Percentiles rank a stretch among this genome's conserved stretches.
These are phyloP conservation scores for Botrytis cinerea DNA, from an alignment of 2,329 filamentous ascomycete species.

Conservation along the genomic window DNA sequence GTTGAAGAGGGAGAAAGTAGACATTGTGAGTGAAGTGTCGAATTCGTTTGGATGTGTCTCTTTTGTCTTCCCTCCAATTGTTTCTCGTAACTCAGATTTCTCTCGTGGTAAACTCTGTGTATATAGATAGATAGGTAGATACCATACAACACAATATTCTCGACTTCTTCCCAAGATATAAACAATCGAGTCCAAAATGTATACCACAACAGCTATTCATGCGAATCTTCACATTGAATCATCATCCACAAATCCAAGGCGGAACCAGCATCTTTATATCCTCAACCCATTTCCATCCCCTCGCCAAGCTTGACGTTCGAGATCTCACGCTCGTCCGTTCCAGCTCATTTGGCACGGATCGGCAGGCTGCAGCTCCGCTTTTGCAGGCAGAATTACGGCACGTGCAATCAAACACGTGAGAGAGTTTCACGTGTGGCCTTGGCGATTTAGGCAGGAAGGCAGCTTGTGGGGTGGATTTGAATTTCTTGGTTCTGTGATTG, in stretches of 20 bases:
- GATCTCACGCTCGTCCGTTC: background rate
- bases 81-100: rapidly evolving
- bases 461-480: background rate
- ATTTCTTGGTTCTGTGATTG: background rate
- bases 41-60: background rate
- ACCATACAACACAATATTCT: rapidly evolving
- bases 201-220: no score
- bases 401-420: background rate
- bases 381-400: background rate
- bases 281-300: background rate
- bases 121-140: background rate
- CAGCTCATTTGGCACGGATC: background rate
- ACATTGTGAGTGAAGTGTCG: background rate
- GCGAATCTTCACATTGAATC: background rate
- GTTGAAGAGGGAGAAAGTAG: background rate
- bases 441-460: constrained; percentile 8
- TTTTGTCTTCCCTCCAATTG: background rate
- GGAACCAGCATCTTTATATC: background rate
- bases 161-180: rapidly evolving
- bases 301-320: background rate
- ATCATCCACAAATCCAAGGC: background rate
- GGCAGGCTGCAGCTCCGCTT: background rate
- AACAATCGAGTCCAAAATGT: background rate
- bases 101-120: background rate
- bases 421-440: background rate